Conservation (phyloP, 2,329 filamentous ascomycete species). For the Colletotrichum sp. region DNA sequence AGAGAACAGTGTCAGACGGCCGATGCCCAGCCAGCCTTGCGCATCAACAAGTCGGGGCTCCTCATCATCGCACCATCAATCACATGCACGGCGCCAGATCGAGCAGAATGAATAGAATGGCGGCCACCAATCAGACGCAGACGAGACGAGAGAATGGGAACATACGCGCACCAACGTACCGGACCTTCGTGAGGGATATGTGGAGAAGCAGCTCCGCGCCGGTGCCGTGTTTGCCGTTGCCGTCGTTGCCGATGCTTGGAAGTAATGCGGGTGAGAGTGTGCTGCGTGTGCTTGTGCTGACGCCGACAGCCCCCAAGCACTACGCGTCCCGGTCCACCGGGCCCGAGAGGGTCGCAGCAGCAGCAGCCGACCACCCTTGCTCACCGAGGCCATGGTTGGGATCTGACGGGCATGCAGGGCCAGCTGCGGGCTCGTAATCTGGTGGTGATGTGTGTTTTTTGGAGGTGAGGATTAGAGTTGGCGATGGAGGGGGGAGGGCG, state of each 20-base stretch:
- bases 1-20: not conserved
- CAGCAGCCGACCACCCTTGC: slow-evolving; percentile 16
- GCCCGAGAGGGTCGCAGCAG: slow-evolving; percentile 8
- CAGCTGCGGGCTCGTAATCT: slow-evolving; percentile 11
- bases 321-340: slow-evolving; percentile 19
- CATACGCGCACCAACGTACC: slow-evolving; percentile 14
- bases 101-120: not conserved
- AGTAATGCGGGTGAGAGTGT: not conserved
- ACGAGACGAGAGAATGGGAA: not conserved
- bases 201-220: slow-evolving; percentile 9
- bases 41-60: not conserved
- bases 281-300: not conserved
- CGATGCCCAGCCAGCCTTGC: not conserved
- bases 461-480: not conserved
- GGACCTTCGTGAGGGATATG: slow-evolving; percentile 10
- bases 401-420: slow-evolving; percentile 17
- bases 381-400: slow-evolving; percentile 9
- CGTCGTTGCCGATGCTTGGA: not conserved
- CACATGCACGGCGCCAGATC: not conserved
- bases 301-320: slow-evolving; percentile 6
- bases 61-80: not conserved
- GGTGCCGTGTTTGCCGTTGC: not conserved
- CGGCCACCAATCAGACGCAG: not conserved
- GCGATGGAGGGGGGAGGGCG: not conserved
- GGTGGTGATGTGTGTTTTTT: not conserved